phyloP scores from a whole-genome alignment of 1,284 basidiomycete species.

The Tilletia caries region DNA sequence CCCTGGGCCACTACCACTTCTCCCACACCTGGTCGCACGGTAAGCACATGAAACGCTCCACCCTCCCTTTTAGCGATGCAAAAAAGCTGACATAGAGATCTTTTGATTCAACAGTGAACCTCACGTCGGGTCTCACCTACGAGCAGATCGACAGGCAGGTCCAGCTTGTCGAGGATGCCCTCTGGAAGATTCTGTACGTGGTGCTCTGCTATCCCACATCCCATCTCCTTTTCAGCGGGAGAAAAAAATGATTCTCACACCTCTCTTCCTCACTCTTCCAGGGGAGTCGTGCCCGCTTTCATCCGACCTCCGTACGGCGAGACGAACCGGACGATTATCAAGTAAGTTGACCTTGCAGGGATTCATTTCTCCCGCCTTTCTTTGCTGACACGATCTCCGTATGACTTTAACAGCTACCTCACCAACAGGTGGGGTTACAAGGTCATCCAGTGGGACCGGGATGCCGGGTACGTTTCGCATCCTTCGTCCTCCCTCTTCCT shows the following conservation, averaged over 20 bases:
- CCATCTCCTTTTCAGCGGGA: no score
- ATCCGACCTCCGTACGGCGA: conserved; percentile 18
- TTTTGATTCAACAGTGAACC: neutral
- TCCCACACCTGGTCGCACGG: conserved; percentile 21
- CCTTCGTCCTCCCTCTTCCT: no score
- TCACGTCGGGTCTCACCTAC: conserved; percentile 10
- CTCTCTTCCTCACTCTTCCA: no score
- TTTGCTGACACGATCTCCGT: neutral
- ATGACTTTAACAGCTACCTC: neutral
- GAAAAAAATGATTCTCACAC: no score
- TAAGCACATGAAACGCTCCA: neutral
- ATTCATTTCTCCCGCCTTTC: no score
- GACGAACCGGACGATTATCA: conserved; percentile 3
- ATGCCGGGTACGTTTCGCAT: neutral
- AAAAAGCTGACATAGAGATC: neutral
- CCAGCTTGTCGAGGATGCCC: conserved; percentile 20
- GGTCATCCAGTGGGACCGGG: conserved; percentile 14
- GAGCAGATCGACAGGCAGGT: conserved; percentile 18
- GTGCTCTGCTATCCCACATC: no score
- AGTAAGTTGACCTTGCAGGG: no score
- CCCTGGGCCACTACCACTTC: conserved; percentile 16
- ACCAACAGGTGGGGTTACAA: conserved; percentile 13
- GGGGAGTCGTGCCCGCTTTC: conserved; percentile 20
- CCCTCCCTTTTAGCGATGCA: no score
- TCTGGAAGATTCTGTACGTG: conserved; percentile 22